Conservation (phyloP, 148 eudicot species). For the Rhododendron kiyosumense region DNA sequence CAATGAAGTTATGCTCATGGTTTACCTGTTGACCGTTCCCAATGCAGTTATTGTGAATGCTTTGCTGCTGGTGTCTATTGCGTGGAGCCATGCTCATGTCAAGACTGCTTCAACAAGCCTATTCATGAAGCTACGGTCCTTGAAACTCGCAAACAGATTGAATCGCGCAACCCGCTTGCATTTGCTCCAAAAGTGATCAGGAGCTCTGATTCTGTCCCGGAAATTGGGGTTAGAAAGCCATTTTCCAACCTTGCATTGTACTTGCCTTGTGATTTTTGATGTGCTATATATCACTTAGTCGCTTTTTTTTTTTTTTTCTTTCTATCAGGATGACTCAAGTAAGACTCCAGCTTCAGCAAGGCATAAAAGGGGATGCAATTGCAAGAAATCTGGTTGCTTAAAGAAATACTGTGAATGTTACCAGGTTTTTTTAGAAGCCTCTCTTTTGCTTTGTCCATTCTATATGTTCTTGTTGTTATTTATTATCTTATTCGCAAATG, state of each 20-base stretch:
- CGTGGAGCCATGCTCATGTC: conserved; percentile 95
- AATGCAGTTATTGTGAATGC: conserved; percentile 95
- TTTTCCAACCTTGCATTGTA: conserved; percentile 3
- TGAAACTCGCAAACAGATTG: conserved; percentile 95
- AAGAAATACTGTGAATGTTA: conserved; percentile 99
- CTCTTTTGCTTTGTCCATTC: not conserved
- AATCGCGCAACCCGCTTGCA: conserved; percentile 94
- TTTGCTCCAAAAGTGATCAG: conserved; percentile 98
- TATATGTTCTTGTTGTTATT: not conserved
- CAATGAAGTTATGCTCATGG: not conserved
- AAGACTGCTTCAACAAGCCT: conserved; percentile 95
- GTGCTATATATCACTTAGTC: conserved; percentile 1
- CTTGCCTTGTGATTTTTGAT: not conserved
- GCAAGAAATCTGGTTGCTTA: conserved; percentile 92
- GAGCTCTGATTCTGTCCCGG: conserved; percentile 49
- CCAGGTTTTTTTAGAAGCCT: conserved; percentile 49
- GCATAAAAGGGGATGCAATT: conserved; percentile 97
- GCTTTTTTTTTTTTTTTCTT: not conserved
- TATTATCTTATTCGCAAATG: not conserved
- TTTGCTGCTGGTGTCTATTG: conserved; percentile 99
- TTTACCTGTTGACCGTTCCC: conserved; percentile 13
- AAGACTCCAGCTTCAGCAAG: conserved; percentile 96
- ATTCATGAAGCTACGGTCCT: conserved; percentile 85
- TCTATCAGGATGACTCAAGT: conserved; percentile 71
- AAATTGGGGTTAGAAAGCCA: conserved; percentile 43